Evolutionary conservation across 805 yeast genomes (phyloP).

Genomic region (Tetrapisispora iriomotensis): DNA sequence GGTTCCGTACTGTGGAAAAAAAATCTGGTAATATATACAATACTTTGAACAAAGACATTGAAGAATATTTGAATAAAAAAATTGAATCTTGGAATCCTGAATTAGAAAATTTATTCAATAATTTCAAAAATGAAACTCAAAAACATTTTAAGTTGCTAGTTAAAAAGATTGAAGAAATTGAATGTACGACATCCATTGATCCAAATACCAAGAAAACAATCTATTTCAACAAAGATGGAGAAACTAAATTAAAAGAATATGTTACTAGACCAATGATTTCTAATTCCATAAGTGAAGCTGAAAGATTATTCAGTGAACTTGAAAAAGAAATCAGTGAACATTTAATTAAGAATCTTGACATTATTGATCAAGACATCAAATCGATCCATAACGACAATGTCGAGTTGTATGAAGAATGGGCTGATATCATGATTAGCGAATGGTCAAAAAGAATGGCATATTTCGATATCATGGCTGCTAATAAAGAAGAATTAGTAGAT

Average conservation of each 20-base stretch:
- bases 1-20: constrained; percentile 30
- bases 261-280: constrained; percentile 39
- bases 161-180: constrained; percentile 31
- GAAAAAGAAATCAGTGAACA: constrained; percentile 29
- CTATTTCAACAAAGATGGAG: constrained; percentile 29
- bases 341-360: constrained; percentile 24
- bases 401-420: constrained; percentile 66
- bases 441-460: constrained; percentile 51
- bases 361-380: constrained; percentile 30
- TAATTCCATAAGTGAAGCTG: constrained; percentile 23
- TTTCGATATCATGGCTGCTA: constrained; percentile 23
- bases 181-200: constrained; percentile 27
- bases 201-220: constrained; percentile 27
- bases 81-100: constrained; percentile 22
- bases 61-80: constrained; percentile 21
- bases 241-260: constrained; percentile 29
- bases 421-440: constrained; percentile 55
- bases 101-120: constrained; percentile 30
- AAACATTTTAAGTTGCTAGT: constrained; percentile 22
- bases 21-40: constrained; percentile 32
- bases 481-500: constrained; percentile 4
- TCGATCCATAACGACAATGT: constrained; percentile 37
- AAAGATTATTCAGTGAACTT: constrained; percentile 5
- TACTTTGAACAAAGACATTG: constrained; percentile 33
- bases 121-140: constrained; percentile 23